phyloP scores from a whole-genome alignment of 106 monocot species.

The Phalaenopsis equestris region DNA sequence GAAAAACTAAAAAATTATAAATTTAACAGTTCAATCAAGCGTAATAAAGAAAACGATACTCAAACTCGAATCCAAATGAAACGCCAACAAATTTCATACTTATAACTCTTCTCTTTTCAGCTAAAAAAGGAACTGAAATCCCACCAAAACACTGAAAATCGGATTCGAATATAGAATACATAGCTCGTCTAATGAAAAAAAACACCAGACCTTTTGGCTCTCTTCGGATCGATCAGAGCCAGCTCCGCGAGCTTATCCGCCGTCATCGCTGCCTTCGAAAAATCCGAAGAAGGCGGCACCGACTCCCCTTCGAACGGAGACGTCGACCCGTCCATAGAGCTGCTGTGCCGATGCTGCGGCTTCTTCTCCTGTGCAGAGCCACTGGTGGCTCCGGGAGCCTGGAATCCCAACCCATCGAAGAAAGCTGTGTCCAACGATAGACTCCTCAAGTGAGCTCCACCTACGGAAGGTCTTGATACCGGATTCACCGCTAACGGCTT shows the following conservation, averaged over 20 bases:
- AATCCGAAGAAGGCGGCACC: slow-evolving; percentile 28
- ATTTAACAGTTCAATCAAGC: not conserved
- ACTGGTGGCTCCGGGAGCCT: slow-evolving; percentile 5
- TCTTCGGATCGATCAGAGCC: slow-evolving; percentile 76
- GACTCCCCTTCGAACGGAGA: slow-evolving; percentile 67
- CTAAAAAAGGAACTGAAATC: no score
- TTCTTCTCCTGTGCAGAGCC: slow-evolving; percentile 10
- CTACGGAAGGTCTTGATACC: not conserved
- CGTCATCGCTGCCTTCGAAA: slow-evolving; percentile 75
- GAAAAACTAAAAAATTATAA: not conserved
- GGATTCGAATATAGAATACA: not conserved
- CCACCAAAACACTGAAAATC: no score
- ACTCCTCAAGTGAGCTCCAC: slow-evolving; percentile 43
- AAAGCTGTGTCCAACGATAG: slow-evolving; percentile 82
- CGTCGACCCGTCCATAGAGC: slow-evolving; percentile 65
- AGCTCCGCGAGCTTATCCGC: slow-evolving; percentile 82
- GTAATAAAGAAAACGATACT: no score
- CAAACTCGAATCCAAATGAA: no score
- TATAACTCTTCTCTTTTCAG: no score
- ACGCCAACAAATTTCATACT: no score
- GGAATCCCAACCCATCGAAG: slow-evolving; percentile 56
- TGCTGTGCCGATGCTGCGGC: slow-evolving; percentile 42
- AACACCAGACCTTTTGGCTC: slow-evolving; percentile 64
- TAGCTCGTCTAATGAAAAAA: not conserved
- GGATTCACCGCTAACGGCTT: not conserved